Percentiles rank a stretch among this genome's conserved stretches.
phyloP scores from a whole-genome alignment of 2,329 filamentous ascomycete species.

The Emergomyces africanus region DNA sequence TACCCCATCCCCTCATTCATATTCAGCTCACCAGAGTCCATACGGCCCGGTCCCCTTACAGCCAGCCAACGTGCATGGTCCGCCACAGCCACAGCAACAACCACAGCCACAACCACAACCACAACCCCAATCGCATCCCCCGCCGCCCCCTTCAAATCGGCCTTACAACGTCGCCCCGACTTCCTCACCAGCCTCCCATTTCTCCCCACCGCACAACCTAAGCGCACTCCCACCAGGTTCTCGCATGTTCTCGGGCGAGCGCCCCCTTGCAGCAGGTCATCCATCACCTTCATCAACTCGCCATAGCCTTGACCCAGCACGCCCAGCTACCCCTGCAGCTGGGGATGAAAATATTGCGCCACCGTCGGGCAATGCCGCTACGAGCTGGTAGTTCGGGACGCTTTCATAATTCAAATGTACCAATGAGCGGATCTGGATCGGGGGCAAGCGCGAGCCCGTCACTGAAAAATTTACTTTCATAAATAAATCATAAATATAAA shows the following conservation, averaged over 20 bases:
- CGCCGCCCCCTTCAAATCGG: constrained; percentile 16
- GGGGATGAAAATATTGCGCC: constrained; percentile 9
- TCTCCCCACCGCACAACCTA: constrained; percentile 27
- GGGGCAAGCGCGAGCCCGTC: constrained; percentile 71
- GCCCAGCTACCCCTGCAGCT: constrained; percentile 19
- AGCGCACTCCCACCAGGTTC: constrained; percentile 23
- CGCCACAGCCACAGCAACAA: not conserved
- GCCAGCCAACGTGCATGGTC: constrained; percentile 18
- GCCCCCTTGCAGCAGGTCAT: constrained; percentile 20
- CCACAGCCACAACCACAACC: not conserved
- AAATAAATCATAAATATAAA: constrained; percentile 10
- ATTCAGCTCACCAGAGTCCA: constrained; percentile 24
- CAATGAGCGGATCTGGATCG: constrained; percentile 16
- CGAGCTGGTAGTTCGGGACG: constrained; percentile 19
- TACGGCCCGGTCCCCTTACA: constrained; percentile 24
- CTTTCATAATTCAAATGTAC: constrained; percentile 9
- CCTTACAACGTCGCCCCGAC: constrained; percentile 25
- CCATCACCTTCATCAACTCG: constrained; percentile 26
- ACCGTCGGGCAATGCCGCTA: constrained; percentile 17
- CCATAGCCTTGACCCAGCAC: constrained; percentile 23
- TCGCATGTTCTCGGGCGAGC: constrained; percentile 27
- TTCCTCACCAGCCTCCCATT: constrained; percentile 26
- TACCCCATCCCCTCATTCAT: constrained; percentile 24
- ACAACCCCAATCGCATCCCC: too few relatives aligned
- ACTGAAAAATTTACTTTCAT: constrained; percentile 59